Evolutionary conservation across 1,139 yeast species (phyloP).

Genomic region (Pichia sp.): DNA sequence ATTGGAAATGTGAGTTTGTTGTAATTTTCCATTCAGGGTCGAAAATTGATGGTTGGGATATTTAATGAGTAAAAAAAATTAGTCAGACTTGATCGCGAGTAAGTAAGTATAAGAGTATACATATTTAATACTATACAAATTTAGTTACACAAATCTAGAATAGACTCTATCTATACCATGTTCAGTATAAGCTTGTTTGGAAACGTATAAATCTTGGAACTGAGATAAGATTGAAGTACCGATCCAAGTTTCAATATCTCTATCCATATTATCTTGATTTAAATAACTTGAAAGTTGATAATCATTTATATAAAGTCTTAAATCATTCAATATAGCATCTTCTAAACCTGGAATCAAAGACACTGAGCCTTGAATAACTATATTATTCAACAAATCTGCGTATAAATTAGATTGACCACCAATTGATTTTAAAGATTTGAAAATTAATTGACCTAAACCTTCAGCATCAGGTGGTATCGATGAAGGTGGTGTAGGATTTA

Average conservation of each 20-base stretch:
- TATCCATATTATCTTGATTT: conserved; percentile 36
- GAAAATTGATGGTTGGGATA: no score
- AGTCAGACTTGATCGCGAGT: no score
- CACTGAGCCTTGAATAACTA: conserved; percentile 61
- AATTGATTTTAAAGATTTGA: conserved; percentile 37
- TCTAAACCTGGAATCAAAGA: conserved; percentile 55
- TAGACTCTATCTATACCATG: conserved; percentile 41
- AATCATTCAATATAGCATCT: conserved; percentile 54
- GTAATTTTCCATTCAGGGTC: no score
- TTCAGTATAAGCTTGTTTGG: conserved; percentile 53
- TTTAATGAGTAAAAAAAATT: no score
- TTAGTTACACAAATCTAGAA: conserved; percentile 12
- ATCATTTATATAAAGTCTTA: conserved; percentile 46
- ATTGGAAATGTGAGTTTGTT: no score
- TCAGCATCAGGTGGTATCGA: conserved; percentile 30
- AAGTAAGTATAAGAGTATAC: no score
- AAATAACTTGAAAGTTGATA: conserved; percentile 34
- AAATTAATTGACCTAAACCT: conserved; percentile 42
- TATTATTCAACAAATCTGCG: conserved; percentile 42
- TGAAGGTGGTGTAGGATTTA: conserved; percentile 9
- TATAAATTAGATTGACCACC: conserved; percentile 34
- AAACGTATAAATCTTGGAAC: conserved; percentile 44
- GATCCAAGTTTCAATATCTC: conserved; percentile 53
- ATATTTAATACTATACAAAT: no score
- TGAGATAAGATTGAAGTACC: conserved; percentile 61